Base-by-base conservation (phyloP, 768 basidiomycete species). In the Rhodotorula taiwanensis region DNA sequence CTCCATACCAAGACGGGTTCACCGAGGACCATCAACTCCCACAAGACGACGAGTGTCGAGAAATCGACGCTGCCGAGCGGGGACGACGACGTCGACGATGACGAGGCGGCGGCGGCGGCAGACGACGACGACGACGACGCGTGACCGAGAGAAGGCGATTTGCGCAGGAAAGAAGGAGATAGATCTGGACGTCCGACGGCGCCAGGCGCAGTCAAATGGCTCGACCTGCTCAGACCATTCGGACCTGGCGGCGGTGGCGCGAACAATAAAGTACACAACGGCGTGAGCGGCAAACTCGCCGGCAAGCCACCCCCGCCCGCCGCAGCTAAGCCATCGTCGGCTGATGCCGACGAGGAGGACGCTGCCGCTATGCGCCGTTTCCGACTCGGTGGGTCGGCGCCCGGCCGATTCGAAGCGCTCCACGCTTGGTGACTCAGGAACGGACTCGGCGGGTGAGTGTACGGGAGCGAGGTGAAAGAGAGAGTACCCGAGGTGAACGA, bases 1-100 rank as follows among this genome's bases (percentile, higher is more conserved):
- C 87, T 87, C 69, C 86, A 92, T 33, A 98, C 79, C 25, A 98
- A 77, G 11, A 99, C 81, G 0, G 94, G 90, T 73, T 99, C 93
- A 65, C 86, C 89, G 15, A 97, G 80, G 1, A 97, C 80, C 1
- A 97, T 78, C 58, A 92, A 92, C 76, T 99, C 94, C 94, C 94
- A 99, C 56, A 81, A 67, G 28, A 78, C 75, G 76, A 79, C 77
- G 8, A 80, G 56, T n/a, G 77, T 75, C 11, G 77, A 72, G 9
- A 80, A 72, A 14, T 56, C 56, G 10, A 49, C 27, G 7, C 28
- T 36, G 41, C 53, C 72, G 1, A 49, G n/a, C n/a, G 84, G 78
- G 15, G 79, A n/a, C 23, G 31, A 52, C 36, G 56, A 44, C 30
- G 43, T 13, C 43, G 43, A 44, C 16, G 43, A 44, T 21, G 43